A percentile compares a stretch with the other conserved stretches of the same genome.
These are phyloP conservation scores for Penicillium bialowiezense DNA, from an alignment of 495 filamentous ascomycete genomes.

Conservation along the genomic window DNA sequence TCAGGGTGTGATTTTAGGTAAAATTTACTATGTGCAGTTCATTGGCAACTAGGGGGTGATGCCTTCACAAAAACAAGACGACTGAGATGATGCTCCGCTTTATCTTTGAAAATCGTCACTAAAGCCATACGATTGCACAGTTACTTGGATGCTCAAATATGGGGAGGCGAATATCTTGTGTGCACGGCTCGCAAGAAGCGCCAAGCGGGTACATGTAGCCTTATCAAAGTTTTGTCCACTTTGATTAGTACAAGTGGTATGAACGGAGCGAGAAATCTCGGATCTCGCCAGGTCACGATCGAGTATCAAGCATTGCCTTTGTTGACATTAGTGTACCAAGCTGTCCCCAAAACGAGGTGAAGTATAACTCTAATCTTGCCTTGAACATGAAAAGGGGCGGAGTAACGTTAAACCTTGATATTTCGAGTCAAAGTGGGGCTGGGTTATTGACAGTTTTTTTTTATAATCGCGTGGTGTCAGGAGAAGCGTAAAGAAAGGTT, in stretches of 20 bases:
- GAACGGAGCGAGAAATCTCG: too few relatives aligned
- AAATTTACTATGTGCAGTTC: background rate
- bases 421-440: background rate
- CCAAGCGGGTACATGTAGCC: background rate
- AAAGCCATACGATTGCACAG: background rate
- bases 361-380: background rate
- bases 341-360: background rate
- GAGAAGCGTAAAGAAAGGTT: background rate
- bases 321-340: too few relatives aligned
- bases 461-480: background rate
- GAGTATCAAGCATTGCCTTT: too few relatives aligned
- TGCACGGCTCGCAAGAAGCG: background rate
- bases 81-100: background rate
- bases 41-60: too few relatives aligned
- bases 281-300: too few relatives aligned
- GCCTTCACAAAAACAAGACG: background rate
- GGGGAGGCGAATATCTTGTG: background rate
- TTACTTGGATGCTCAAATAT: background rate
- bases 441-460: background rate
- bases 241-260: too few relatives aligned
- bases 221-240: too few relatives aligned
- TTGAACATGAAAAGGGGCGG: background rate
- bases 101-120: background rate
- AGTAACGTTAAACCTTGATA: background rate
- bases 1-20: background rate